phyloP scores from a whole-genome alignment of 345 rosid genomes.

The Gossypium anomalum region DNA sequence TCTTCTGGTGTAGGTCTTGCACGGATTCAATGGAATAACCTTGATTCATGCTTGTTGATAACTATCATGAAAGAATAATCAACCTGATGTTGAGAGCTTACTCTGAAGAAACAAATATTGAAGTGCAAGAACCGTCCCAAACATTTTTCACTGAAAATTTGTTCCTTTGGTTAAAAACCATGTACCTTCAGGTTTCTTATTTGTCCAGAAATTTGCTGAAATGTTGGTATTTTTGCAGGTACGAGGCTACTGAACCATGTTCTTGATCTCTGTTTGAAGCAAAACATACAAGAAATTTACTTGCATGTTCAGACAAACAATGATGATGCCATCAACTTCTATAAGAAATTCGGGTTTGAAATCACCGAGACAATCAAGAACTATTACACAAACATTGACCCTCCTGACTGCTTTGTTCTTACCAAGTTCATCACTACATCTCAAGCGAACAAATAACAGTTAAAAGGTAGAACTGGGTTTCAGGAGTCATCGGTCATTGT shows the following conservation, averaged over 20 bases:
- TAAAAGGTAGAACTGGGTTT: not conserved
- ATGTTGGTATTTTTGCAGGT: slow-evolving; percentile 46
- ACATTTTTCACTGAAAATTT: not conserved
- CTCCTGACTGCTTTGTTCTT: slow-evolving; percentile 81
- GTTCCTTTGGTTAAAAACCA: not conserved
- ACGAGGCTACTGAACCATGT: slow-evolving; percentile 81
- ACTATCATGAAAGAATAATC: not conserved
- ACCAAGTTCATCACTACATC: slow-evolving; percentile 48
- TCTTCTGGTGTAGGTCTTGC: not conserved
- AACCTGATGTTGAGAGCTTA: too few species aligned
- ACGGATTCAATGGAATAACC: not conserved
- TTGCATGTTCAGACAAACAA: slow-evolving; percentile 96
- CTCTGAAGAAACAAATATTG: not conserved
- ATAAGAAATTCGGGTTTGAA: slow-evolving; percentile 87
- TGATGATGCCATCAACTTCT: slow-evolving; percentile 86
- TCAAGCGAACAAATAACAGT: slow-evolving; percentile 45
- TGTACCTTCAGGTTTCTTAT: not conserved
- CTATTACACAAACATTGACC: slow-evolving; percentile 78
- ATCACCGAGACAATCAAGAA: slow-evolving; percentile 76
- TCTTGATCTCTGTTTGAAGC: slow-evolving; percentile 69
- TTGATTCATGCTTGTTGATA: not conserved
- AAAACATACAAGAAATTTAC: slow-evolving; percentile 72
- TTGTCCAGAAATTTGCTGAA: not conserved
- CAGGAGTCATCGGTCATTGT: not conserved
- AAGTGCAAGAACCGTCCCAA: not conserved